phyloP scores from a whole-genome alignment of 768 basidiomycete species.

The Termitomyces sp. region DNA sequence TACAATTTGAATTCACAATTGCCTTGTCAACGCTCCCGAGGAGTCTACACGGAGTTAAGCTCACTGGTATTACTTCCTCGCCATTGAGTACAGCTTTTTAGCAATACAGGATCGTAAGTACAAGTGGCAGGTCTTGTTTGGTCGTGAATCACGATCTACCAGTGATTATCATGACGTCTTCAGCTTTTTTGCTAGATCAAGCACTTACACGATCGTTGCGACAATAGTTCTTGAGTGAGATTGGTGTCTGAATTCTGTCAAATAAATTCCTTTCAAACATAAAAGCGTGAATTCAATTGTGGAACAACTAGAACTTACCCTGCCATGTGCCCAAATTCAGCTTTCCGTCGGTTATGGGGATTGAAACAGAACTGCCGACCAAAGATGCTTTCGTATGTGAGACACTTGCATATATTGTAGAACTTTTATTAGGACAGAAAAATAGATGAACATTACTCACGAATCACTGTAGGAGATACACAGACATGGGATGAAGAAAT shows the following conservation, averaged over 20 bases:
- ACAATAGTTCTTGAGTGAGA: conserved; percentile 66
- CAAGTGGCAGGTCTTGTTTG: not conserved
- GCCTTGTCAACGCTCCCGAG: not conserved
- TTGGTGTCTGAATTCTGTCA: conserved; percentile 75
- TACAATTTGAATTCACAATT: too few species aligned
- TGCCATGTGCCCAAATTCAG: conserved; percentile 93
- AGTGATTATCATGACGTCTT: not conserved
- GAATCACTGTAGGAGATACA: conserved; percentile 51
- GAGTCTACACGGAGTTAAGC: not conserved
- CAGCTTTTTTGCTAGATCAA: not conserved
- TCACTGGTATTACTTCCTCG: too few species aligned
- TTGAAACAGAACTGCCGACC: conserved; percentile 71
- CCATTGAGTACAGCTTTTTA: not conserved
- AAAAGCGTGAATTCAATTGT: not conserved
- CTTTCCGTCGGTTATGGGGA: conserved; percentile 77
- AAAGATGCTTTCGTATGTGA: conserved; percentile 90
- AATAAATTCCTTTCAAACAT: conserved; percentile 60
- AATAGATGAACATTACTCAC: conserved; percentile 33
- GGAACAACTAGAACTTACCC: conserved; percentile 36
- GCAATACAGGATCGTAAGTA: conserved; percentile 4
- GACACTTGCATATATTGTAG: conserved; percentile 39
- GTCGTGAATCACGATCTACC: conserved; percentile 2
- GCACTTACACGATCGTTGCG: conserved; percentile 73
- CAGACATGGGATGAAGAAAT: not conserved
- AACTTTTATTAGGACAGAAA: not conserved